phyloP scores from a whole-genome alignment of 2,329 filamentous ascomycete species.

The Ustulina deusta region DNA sequence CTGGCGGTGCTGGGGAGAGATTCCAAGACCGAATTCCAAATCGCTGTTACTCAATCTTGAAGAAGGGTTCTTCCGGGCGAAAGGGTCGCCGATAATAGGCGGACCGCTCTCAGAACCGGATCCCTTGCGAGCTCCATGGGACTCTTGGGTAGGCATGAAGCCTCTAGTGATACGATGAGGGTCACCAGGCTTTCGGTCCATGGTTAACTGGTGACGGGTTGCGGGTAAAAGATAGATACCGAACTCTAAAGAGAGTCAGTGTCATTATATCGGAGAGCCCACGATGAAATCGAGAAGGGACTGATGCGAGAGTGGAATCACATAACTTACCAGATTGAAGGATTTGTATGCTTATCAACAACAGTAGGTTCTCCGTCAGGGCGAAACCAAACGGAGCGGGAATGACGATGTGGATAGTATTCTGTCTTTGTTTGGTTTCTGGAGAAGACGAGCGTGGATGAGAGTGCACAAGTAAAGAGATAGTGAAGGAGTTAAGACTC shows the following conservation, averaged over 20 bases:
- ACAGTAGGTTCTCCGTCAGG: neutral
- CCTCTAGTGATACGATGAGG: neutral
- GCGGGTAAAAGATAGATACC: neutral
- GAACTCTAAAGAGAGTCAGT: neutral
- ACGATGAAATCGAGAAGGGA: too few relatives aligned
- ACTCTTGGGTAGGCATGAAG: neutral
- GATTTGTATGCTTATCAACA: neutral
- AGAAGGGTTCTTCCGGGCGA: neutral
- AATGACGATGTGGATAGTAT: neutral
- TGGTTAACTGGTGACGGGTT: neutral
- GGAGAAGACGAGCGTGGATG: too few relatives aligned
- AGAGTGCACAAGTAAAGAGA: neutral
- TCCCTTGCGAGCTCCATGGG: neutral
- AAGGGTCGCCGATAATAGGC: neutral
- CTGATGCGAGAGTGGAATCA: neutral
- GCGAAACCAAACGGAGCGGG: neutral
- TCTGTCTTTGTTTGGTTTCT: neutral
- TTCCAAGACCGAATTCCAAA: neutral
- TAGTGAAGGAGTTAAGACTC: neutral
- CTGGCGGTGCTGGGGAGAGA: neutral
- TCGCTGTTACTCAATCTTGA: neutral
- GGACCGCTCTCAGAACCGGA: neutral
- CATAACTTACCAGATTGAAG: slow-evolving; percentile 17
- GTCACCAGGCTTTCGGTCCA: slow-evolving; percentile 4
- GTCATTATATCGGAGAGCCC: neutral